Evolutionary conservation across 148 eudicot species (phyloP), one percentile per base, ranked within the genome.

Genomic region (Oxyria digyna): DNA sequence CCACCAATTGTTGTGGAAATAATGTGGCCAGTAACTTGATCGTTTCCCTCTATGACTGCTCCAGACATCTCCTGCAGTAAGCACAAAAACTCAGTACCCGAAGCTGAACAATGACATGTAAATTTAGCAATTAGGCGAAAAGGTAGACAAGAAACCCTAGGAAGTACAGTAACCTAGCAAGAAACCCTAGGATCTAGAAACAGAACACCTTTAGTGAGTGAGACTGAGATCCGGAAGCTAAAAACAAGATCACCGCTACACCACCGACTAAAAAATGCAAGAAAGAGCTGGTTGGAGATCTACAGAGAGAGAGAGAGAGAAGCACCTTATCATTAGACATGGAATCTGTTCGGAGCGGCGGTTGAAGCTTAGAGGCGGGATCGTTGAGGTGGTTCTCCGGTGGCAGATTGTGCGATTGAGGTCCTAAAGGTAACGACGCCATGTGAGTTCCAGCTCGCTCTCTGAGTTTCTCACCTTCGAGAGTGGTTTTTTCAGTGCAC

Each of bases 1-100:
- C 97, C 97, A 67, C 91, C 91, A 71, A 88, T 85, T 27, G 95
- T 91, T 9, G 95, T 91, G 2, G 95, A 88, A 67, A 91, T 91
- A 59, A 91, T 91, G 87, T 91, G 91, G 66, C 97, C 95, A 0
- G 87, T 85, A 67, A 84, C 88, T 72, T 84, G 89, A 73, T 85
- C 95, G 72, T 85, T 86, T 69, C 95, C 95, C 72, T 91, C 81
- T 15, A 86, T 74, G 7, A 82, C 85, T 69, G 91, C 73, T 26
- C 87, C 77, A 17, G 89, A 43, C 91, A 85, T 88, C 52, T 88
- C 97, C 95, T 91, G 78, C 78, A 80, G 40, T 21, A 17, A 26
- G 50, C 52, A 29, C 69, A 67, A 66, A 33, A 1, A 14, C 38
- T 18, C 41, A 68, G 20, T 38, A 70, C n/a, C 24, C 0, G 42